Base-by-base conservation (phyloP, 163 green algal species). In the Prototheca wickerhamii region DNA sequence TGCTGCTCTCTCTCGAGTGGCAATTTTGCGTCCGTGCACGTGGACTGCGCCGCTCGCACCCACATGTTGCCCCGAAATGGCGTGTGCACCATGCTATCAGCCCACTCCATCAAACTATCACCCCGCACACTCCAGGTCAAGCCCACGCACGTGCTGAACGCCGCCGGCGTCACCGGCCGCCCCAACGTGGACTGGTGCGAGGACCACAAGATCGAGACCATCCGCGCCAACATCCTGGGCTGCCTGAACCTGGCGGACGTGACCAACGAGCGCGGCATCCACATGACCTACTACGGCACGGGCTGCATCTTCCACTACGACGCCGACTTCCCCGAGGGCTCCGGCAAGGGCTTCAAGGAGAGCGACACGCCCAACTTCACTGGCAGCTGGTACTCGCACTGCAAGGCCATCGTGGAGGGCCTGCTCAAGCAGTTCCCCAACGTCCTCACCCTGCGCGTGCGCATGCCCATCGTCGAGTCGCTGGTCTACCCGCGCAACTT, bases 261-360 rank as follows among this genome's bases (percentile, higher is more conserved):
- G 21, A 89, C 76, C 69, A 57, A 77, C 4, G 12, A 70, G 59
- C 74, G 71, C 21, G 81, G 79, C 58, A 82, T 97, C 34, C 89
- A 96, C 77, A 85, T 98, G 84, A 95, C 89, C 5, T 93, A 95
- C 71, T 98, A 91, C 64, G 89, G 78, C 58, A 98, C 92, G 12
- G 92, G 92, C 58, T 98, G 92, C 82, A 98, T 98, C 76, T 98
- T 97, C 76, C 85, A 96, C 71, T 98, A 98, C 62, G 92, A 98
- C 64, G 69, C 81, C 18, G 75, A 94, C 68, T 91, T 91, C 72
- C 79, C 85, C 2, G 55, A 89, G 53, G 80, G 81, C 60, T 88
- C 72, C 56, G 89, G 89, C 67, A 86, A 86, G 64, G 91, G 89
- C 52, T 98, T 98, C 84, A 95, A 77, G 58, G 92, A 98, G 81